These are phyloP conservation scores for Aspergillus texensis DNA, from an alignment of 2,329 filamentous ascomycete genomes.

Conservation along the genomic window DNA sequence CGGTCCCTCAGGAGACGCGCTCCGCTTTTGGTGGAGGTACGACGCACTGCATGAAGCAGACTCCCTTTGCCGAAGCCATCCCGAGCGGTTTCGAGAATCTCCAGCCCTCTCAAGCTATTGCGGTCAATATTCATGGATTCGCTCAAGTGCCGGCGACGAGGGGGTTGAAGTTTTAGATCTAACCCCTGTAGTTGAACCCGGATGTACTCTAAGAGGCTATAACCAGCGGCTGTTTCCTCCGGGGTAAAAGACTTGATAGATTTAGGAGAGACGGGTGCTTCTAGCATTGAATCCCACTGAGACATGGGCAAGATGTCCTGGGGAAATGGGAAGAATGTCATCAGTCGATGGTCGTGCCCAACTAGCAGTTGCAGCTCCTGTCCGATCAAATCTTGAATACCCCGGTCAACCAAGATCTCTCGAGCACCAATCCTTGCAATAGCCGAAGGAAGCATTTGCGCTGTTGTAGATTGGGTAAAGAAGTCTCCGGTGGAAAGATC, in stretches of 20 bases:
- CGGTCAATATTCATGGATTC: conserved; percentile 90
- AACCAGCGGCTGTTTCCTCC: conserved; percentile 75
- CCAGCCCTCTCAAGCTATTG: conserved; percentile 84
- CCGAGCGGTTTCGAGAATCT: conserved; percentile 82
- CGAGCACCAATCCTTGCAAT: conserved; percentile 80
- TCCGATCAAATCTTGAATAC: conserved; percentile 59
- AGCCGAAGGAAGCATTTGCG: conserved; percentile 74
- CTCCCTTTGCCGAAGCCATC: conserved; percentile 81
- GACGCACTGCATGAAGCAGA: conserved; percentile 82
- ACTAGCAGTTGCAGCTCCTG: conserved; percentile 69
- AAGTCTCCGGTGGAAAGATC: conserved; percentile 96
- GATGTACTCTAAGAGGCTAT: conserved; percentile 82
- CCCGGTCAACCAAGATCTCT: conserved; percentile 78
- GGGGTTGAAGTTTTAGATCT: conserved; percentile 80
- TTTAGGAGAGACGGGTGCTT: conserved; percentile 65
- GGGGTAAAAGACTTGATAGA: conserved; percentile 61
- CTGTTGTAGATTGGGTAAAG: conserved; percentile 75
- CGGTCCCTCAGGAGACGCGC: conserved; percentile 81
- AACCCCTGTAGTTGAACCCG: conserved; percentile 74
- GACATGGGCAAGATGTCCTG: conserved; percentile 53
- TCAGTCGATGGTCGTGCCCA: conserved; percentile 72
- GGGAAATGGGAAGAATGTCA: conserved; percentile 68
- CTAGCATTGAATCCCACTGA: conserved; percentile 77
- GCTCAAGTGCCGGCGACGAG: conserved; percentile 70
- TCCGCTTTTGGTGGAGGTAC: conserved; percentile 89